Base-by-base conservation (phyloP, 2,329 filamentous ascomycete genomes). In the Monilinia polystroma region DNA sequence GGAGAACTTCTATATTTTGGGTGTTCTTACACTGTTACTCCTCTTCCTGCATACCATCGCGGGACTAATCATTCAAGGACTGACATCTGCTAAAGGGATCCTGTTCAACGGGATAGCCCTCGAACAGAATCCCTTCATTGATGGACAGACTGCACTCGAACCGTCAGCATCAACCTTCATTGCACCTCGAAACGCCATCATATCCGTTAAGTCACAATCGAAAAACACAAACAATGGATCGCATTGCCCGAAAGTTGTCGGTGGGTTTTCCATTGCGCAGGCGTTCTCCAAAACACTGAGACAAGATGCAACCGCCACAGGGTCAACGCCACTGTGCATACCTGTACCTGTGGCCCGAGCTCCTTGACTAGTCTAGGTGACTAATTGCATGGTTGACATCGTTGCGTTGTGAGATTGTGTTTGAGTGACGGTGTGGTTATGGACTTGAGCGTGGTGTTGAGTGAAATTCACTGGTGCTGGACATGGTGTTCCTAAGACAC, bases 281-380 rank as follows among this genome's bases (percentile, higher is more conserved):
- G 47, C 63, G 32, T 53, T 51, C 23, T 52, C 45, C 29, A 60
- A n/a, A 16, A 66, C 63, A 38, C 57, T 29, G 26, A 53, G 63
- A 41, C 55, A 60, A 35, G 29, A 38, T 32, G 45, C 55, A 18
- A 66, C 32, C 10, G 18, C 38, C 8, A 58, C 43, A 3, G 47
- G 38, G 29, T 35, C 53, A 49, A 57, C 32, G 14, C 10, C n/a
- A 20, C 14, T 41, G 14, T 5, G 53, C 10, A 29, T 41, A n/a
- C 29, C 26, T 38, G 41, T 41, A n/a, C 29, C 26, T 38, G 57
- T 49, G 20, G 20, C 43, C 35, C 49, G 57, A 35, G 57, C 14
- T 1, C 14, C 3, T 0, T 3, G 20, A 18, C 4, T 3, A 23
- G 18, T 38, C 43, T 60, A 23, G 18, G 43, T 23, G 12, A 1